phyloP scores from a whole-genome alignment of 495 filamentous ascomycete genomes.

The Amphirosellinia nigrospora region DNA sequence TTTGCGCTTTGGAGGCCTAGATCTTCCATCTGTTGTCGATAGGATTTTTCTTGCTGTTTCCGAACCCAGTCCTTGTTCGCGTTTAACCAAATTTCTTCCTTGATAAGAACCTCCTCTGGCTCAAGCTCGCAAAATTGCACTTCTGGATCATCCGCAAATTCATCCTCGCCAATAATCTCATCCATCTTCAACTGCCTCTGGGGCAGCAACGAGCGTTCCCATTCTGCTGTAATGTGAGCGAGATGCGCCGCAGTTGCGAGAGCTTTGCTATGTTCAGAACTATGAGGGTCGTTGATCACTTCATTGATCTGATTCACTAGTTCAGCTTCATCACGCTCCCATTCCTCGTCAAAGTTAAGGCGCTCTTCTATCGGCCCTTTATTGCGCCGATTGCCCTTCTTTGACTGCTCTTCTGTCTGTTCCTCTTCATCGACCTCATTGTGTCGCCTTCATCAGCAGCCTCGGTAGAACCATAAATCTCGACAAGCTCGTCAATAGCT shows the following conservation, averaged over 20 bases:
- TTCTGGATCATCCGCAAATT: constrained; percentile 88
- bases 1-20: constrained; percentile 56
- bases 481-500: constrained; percentile 41
- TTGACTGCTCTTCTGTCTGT: constrained; percentile 31
- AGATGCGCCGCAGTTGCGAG: constrained; percentile 50
- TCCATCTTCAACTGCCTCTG: constrained; percentile 44
- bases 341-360: constrained; percentile 51
- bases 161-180: constrained; percentile 69
- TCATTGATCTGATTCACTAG: constrained; percentile 58
- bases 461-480: constrained; percentile 26
- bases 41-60: constrained; percentile 75
- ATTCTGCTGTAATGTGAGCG: constrained; percentile 42
- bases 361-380: constrained; percentile 28
- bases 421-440: constrained; percentile 23
- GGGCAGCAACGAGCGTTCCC: constrained; percentile 39
- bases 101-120: constrained; percentile 71
- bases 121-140: constrained; percentile 77
- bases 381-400: constrained; percentile 29
- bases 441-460: constrained; percentile 18
- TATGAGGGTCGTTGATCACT: constrained; percentile 54
- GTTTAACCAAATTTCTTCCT: constrained; percentile 91
- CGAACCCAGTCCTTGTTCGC: constrained; percentile 91
- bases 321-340: constrained; percentile 54
- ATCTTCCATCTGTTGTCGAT: constrained; percentile 67
- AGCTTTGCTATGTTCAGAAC: constrained; percentile 51